Evolutionary conservation across 805 yeast species (phyloP), one percentile per base, ranked within the genome.

Genomic region (Saturnispora quitensis): DNA sequence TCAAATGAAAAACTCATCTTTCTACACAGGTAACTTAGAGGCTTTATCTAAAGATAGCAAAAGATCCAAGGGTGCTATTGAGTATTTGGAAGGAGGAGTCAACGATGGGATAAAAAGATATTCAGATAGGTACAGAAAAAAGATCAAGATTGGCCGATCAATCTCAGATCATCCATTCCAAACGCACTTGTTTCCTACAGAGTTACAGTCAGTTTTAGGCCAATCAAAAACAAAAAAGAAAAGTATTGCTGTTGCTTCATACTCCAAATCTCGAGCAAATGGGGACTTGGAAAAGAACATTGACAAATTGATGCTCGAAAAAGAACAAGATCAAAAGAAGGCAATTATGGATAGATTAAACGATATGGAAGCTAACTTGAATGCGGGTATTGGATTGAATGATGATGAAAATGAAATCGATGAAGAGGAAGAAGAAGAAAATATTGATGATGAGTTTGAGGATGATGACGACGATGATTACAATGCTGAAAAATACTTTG

Each of bases 381-480:
- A 68, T 38, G 73, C 68, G 45, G 69, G 68, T 53, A 65, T 28
- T 20, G 45, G 35, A 4, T 10, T 25, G 5, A 22, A 71, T 60
- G 74, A 73, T 7, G 81, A 74, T 22, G 76, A 71, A 5, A 70
- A 68, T 36, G 80, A 70, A 24, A 69, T 62, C 1, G 73, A 68
- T 5, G 73, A 65, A 5, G 75, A 72, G 17, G 74, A 68, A 33
- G 81, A 74, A 40, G 77, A 68, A 10, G 83, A 79, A 20, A 85
- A 79, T n/a, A 68, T 71, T 45, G 88, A 83, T 58, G 89, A 83
- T 55, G 86, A 82, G 55, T 77, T 75, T 57, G 84, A 80, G 55
- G 89, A 82, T 56, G 85, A 83, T 51, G 89, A 84, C 25, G 89
- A 84, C 58, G 87, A 82, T 61, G 89, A 83, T 63, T 84, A 84